Percentiles rank a stretch among this genome's conserved stretches.
Evolutionary conservation across 2,329 filamentous ascomycete genomes (phyloP).

Genomic region (Ambrosiella cleistominuta): DNA sequence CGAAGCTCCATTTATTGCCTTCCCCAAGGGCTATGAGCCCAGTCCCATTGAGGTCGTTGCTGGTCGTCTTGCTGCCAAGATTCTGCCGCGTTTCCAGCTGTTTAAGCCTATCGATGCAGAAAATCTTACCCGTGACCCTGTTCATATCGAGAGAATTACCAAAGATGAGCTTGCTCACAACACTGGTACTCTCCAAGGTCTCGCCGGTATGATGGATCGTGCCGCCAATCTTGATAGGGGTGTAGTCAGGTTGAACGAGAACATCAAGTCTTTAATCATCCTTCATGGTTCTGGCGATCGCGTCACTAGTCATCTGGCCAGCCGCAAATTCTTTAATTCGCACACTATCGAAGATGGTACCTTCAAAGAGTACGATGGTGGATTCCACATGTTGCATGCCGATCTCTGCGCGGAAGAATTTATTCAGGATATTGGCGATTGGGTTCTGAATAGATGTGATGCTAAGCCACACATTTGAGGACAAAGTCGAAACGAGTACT

Average conservation of each 20-base stretch:
- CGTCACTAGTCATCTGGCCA: slow-evolving; percentile 47
- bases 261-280: slow-evolving; percentile 50
- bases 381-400: slow-evolving; percentile 56
- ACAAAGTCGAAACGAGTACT: too few species aligned
- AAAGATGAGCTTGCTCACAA: slow-evolving; percentile 61
- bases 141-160: slow-evolving; percentile 39
- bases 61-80: slow-evolving; percentile 47
- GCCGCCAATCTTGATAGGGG: slow-evolving; percentile 42
- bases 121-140: slow-evolving; percentile 49
- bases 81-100: slow-evolving; percentile 53
- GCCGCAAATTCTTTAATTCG: slow-evolving; percentile 43
- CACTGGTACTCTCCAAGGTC: slow-evolving; percentile 68
- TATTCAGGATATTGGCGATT: slow-evolving; percentile 42
- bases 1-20: slow-evolving; percentile 62
- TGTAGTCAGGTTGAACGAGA: slow-evolving; percentile 30
- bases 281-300: slow-evolving; percentile 61
- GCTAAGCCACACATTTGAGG: slow-evolving; percentile 23
- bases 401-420: slow-evolving; percentile 38
- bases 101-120: slow-evolving; percentile 45
- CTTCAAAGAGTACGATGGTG: slow-evolving; percentile 58
- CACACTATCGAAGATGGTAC: slow-evolving; percentile 47
- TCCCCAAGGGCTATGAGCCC: slow-evolving; percentile 49
- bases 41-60: slow-evolving; percentile 41
- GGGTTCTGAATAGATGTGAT: slow-evolving; percentile 36
- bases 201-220: slow-evolving; percentile 62